Evolutionary conservation across 1,284 basidiomycete genomes (phyloP), one percentile per base, ranked within the genome.

Genomic region (Moesziomyces parantarcticus): DNA sequence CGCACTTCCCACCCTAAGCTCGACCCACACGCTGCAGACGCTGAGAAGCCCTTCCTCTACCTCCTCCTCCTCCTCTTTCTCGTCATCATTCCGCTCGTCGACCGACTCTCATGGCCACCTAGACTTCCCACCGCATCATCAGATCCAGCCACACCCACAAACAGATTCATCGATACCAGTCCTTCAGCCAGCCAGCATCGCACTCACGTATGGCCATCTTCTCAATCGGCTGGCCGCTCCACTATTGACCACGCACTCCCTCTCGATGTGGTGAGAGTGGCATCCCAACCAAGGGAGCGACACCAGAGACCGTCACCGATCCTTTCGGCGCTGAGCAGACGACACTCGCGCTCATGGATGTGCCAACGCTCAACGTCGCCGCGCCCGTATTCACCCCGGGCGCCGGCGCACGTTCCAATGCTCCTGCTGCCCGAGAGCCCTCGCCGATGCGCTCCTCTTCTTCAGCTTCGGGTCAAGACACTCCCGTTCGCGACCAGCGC

Each of bases 361-460:
- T 40, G 7, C 51, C 45, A 10, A 58, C 56, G 3, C 69, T 72
- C 59, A 72, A 72, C 34, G 69, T 72, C 13, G 47, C 69, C 4
- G 69, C 69, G 3, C 69, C 69, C 9, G 56, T 57, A 9, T 72
- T 72, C 42, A 54, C 58, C 36, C 69, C 69, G 14, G 51, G 47
- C 6, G 50, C 46, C n/a, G 21, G 41, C 20, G 43, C 36, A 13
- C 26, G 16, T 29, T 46, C 14, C 43, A 53, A 10, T 13, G n/a
- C 20, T 25, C 50, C 44, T 1, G n/a, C 50, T n/a, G 23, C 50
- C 9, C 45, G 43, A n/a, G 55, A 58, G 11, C 54, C 58, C n/a
- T 55, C 50, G 9, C 40, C 58, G n/a, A 21, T 59, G 20, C 49
- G 52, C 14, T 40, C 40, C 11, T 23, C 26, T 2, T 23, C 51